Conservation (phyloP, 2,329 filamentous ascomycete species). For the Pyrenophora graminea region DNA sequence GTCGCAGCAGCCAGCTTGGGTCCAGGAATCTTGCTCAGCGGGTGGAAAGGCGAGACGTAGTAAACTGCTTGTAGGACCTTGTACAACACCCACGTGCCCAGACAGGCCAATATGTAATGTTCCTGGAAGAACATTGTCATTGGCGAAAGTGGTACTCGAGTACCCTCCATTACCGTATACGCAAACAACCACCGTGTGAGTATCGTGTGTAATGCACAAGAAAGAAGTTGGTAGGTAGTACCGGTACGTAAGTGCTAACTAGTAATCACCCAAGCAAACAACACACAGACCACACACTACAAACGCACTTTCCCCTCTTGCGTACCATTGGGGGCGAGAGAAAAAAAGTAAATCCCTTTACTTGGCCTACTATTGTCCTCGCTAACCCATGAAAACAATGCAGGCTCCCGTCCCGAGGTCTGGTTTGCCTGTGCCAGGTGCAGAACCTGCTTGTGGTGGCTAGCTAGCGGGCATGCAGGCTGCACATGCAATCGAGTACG, state of each 20-base stretch:
- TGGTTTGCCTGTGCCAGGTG: background rate
- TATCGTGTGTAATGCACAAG: no score
- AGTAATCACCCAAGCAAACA: no score
- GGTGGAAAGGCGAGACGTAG: conserved; percentile 35
- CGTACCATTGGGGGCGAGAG: no score
- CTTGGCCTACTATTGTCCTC: background rate
- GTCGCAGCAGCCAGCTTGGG: conserved; percentile 44
- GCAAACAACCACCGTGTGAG: no score
- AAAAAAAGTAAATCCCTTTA: background rate
- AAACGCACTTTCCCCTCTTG: no score
- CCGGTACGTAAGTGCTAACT: no score
- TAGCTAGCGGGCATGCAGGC: background rate
- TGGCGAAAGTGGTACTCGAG: no score
- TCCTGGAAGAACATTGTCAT: no score
- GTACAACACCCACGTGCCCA: conserved; percentile 19
- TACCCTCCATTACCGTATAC: no score
- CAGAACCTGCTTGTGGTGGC: background rate
- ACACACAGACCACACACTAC: no score
- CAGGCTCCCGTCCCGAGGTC: background rate
- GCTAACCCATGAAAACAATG: background rate
- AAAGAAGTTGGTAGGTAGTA: no score
- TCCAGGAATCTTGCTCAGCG: conserved; percentile 38
- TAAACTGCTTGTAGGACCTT: conserved; percentile 25
- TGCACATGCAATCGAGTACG: no score
- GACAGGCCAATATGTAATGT: background rate